These are phyloP conservation scores for Termitomyces sp. DNA, from an alignment of 768 basidiomycete genomes.

Conservation along the genomic window DNA sequence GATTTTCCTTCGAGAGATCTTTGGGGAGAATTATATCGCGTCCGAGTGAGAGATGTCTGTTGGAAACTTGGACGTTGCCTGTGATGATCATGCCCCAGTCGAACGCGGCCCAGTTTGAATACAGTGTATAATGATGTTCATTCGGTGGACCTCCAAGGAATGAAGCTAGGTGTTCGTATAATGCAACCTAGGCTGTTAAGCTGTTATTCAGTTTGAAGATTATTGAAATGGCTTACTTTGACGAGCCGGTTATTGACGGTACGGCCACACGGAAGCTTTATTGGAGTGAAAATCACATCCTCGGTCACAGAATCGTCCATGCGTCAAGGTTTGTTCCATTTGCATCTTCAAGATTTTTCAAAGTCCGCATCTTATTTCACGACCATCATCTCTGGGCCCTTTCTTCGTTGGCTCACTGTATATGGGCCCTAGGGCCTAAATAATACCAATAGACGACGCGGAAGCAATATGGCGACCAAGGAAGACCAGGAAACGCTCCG, in stretches of 20 bases:
- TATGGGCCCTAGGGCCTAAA: conserved; percentile 13
- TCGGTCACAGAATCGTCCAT: neutral
- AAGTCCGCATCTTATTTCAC: conserved; percentile 10
- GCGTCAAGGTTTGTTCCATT: too few relatives aligned
- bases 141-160: conserved; percentile 74
- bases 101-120: conserved; percentile 68
- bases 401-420: conserved; percentile 1
- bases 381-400: conserved; percentile 3
- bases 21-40: conserved; percentile 65
- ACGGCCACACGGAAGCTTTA: conserved; percentile 38
- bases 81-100: conserved; percentile 89
- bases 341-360: conserved; percentile 8
- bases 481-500: conserved; percentile 81
- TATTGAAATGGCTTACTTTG: conserved; percentile 36
- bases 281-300: conserved; percentile 19
- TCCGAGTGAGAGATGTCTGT: conserved; percentile 63
- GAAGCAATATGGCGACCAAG: conserved; percentile 39
- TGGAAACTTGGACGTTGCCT: conserved; percentile 75
- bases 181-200: conserved; percentile 65
- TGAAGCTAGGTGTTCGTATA: conserved; percentile 80
- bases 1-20: conserved; percentile 32
- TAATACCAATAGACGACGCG: conserved; percentile 6
- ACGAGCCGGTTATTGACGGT: conserved; percentile 44
- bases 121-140: conserved; percentile 55
- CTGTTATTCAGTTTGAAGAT: neutral